A percentile compares a stretch with the other conserved stretches of the same genome.
These are phyloP conservation scores for Scheffersomyces cryptocercus DNA, from an alignment of 1,139 yeast species.

Conservation along the genomic window DNA sequence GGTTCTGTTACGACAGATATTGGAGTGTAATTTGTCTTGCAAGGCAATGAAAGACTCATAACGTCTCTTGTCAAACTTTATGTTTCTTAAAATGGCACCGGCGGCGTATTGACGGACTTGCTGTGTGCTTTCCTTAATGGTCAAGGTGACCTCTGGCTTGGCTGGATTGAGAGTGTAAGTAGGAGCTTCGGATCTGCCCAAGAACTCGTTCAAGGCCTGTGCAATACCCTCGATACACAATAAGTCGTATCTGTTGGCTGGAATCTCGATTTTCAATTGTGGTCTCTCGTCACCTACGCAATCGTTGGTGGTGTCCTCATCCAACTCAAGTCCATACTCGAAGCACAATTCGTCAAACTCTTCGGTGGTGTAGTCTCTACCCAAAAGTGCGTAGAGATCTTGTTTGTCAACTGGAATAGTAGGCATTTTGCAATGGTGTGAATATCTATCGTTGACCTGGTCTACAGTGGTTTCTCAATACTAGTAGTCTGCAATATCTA, in stretches of 20 bases:
- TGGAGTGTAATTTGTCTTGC: conserved; percentile 95
- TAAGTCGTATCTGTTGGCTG: conserved; percentile 98
- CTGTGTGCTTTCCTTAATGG: conserved; percentile 72
- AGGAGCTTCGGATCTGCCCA: conserved; percentile 71
- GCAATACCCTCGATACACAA: conserved; percentile 98
- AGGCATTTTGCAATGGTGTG: conserved; percentile 61
- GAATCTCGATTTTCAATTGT: conserved; percentile 92
- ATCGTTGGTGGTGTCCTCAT: conserved; percentile 89
- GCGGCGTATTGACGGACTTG: conserved; percentile 90
- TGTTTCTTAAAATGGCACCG: conserved; percentile 85
- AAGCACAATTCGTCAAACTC: conserved; percentile 97
- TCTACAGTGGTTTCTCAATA: too few relatives aligned
- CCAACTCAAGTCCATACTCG: conserved; percentile 96
- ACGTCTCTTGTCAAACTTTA: conserved; percentile 76
- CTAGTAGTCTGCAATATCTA: too few relatives aligned
- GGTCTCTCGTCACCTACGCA: conserved; percentile 85
- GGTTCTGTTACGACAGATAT: conserved; percentile 94
- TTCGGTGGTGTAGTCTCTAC: conserved; percentile 77
- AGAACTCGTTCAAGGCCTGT: conserved; percentile 87
- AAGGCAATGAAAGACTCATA: conserved; percentile 94
- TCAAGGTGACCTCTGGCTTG: conserved; percentile 63
- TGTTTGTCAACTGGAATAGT: conserved; percentile 93
- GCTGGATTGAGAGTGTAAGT: conserved; percentile 61
- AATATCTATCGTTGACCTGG: too few relatives aligned
- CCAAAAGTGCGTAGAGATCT: conserved; percentile 82